Conservation (phyloP, 495 filamentous ascomycete species). For the Staphylotrichum longicolle region DNA sequence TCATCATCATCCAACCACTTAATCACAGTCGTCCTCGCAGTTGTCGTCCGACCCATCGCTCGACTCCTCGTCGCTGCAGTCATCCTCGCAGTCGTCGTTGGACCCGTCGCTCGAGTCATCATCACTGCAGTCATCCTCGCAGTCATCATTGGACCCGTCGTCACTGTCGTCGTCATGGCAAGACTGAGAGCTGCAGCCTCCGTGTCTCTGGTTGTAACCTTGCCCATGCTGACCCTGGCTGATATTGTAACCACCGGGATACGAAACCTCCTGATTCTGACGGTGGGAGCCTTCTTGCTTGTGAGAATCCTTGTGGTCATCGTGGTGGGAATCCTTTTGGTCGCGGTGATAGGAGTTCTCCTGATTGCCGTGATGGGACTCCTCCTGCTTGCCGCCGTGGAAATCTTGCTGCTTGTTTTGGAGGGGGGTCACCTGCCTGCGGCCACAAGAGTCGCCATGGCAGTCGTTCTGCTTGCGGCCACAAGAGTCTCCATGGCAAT, state of each 20-base stretch:
- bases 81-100: slow-evolving; percentile 1
- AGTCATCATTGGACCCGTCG: slow-evolving; percentile 2
- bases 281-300: too few relatives aligned
- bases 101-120: background rate
- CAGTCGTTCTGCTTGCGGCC: background rate
- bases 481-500: background rate
- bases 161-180: background rate
- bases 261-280: too few relatives aligned
- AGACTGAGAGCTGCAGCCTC: background rate
- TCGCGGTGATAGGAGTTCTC: background rate
- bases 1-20: too few relatives aligned
- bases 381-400: too few relatives aligned
- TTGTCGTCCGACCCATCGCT: background rate
- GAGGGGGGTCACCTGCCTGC: background rate
- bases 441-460: background rate
- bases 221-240: too few relatives aligned
- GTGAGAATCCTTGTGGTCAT: too few relatives aligned
- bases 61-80: background rate
- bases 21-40: background rate
- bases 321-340: background rate
- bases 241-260: too few relatives aligned
- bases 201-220: too few relatives aligned
- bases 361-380: background rate
- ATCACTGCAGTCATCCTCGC: background rate
- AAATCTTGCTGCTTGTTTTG: too few relatives aligned